Evolutionary conservation across 495 filamentous ascomycete genomes (phyloP).

Genomic region (Hypoxylon crocopeplum): DNA sequence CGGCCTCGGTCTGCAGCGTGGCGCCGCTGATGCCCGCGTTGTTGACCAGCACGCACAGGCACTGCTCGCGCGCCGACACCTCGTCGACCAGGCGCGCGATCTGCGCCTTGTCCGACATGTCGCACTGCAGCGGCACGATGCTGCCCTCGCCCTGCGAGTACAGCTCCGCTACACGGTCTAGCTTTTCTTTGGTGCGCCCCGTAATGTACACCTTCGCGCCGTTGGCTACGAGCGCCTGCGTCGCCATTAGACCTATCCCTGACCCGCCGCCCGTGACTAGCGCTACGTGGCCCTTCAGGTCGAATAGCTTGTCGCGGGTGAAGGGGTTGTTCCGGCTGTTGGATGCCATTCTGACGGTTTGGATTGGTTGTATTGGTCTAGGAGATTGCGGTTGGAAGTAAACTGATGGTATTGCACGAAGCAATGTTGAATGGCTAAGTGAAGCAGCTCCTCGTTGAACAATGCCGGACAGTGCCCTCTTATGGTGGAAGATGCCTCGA

Average conservation of each 20-base stretch:
- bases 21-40: slow-evolving; percentile 65
- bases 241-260: slow-evolving; percentile 79
- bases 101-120: slow-evolving; percentile 52
- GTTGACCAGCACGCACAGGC: slow-evolving; percentile 79
- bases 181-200: slow-evolving; percentile 66
- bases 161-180: slow-evolving; percentile 40
- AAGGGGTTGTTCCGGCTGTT: slow-evolving; percentile 54
- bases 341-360: slow-evolving; percentile 52
- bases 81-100: slow-evolving; percentile 68
- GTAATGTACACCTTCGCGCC: slow-evolving; percentile 86
- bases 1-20: slow-evolving; percentile 63
- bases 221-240: slow-evolving; percentile 77
- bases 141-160: slow-evolving; percentile 42
- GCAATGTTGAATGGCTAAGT: not conserved
- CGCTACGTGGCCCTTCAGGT: slow-evolving; percentile 66
- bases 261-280: slow-evolving; percentile 68
- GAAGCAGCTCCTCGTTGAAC: slow-evolving; percentile 8
- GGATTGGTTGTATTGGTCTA: slow-evolving; percentile 5
- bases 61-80: slow-evolving; percentile 64
- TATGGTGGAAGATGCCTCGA: slow-evolving; percentile 20
- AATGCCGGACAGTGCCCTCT: slow-evolving; percentile 7
- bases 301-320: slow-evolving; percentile 63
- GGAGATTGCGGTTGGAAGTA: not conserved
- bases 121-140: slow-evolving; percentile 46
- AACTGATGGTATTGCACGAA: not conserved